Base-by-base conservation (phyloP, 352 stramenopile genomes). In the Saprolegnia diclina region DNA sequence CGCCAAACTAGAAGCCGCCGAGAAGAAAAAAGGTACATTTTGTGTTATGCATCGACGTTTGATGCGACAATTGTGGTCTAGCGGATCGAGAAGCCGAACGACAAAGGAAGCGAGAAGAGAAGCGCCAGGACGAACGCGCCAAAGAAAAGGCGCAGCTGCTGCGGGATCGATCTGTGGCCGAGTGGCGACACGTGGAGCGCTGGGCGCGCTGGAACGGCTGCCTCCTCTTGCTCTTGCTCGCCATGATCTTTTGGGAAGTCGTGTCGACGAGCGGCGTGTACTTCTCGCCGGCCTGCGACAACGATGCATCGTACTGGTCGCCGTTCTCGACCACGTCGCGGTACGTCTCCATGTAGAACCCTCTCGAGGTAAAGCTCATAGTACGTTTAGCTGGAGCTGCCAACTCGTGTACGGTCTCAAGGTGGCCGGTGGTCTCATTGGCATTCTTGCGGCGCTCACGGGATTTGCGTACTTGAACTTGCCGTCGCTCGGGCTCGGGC, bases 211-310 rank as follows among this genome's bases (percentile, higher is more conserved):
- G 52, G 52, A 59, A 40, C 35, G 52, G 13, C 1, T 59, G 24
- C 16, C 52, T 59, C 13, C 35, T 59, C 2, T 11, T 59, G 52
- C 35, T 59, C 13, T 19, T 59, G 24, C 19, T 59, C 13, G 11
- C 11, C 11, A 59, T 59, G 52, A 59, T 59, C 24, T 59, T 59
- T 59, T 59, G 52, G 52, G 52, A 59, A 42, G 52, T 59, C 13
- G 9, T 59, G 1, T 59, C 52, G 7, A 42, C 52, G 11, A 59
- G 9, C 24, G 52, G n/a, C 42, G 11, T 4, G 13, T 59, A 21
- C 35, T n/a, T 59, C 16, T 59, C 52, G 35, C 13, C 52, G 13
- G 16, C 52, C 35, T 59, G 52, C 35, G 52, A 59, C 35, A n/a
- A 2, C 3, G 52, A 40, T 16, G 19, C 52, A 1, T 59, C 52